Conservation (phyloP, 495 filamentous ascomycete genomes). For the Tuber umbilicatum region DNA sequence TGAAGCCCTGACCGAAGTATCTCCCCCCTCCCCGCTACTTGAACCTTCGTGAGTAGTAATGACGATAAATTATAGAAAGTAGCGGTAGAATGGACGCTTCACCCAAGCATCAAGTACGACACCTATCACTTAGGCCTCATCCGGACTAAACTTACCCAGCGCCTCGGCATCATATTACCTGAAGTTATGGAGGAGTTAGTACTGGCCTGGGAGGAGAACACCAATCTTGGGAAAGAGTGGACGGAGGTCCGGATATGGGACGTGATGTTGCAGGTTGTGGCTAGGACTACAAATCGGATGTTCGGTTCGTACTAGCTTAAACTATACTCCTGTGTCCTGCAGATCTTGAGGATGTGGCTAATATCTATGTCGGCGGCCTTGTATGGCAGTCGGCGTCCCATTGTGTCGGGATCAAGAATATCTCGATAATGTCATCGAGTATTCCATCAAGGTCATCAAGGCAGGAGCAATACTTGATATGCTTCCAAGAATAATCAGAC, state of each 20-base stretch:
- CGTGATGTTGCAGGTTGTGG: conserved; percentile 29
- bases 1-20: conserved; percentile 16
- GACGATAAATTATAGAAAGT: conserved; percentile 12
- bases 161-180: conserved; percentile 30
- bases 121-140: conserved; percentile 34
- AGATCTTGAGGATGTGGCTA: background rate
- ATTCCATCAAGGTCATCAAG: conserved; percentile 11
- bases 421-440: conserved; percentile 26
- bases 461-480: conserved; percentile 28
- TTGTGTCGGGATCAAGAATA: conserved; percentile 36
- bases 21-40: background rate
- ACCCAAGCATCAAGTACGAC: conserved; percentile 12
- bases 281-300: conserved; percentile 30
- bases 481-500: conserved; percentile 21
- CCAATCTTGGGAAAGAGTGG: conserved; percentile 32
- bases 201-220: conserved; percentile 31
- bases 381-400: conserved; percentile 18
- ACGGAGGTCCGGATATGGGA: conserved; percentile 25
- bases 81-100: conserved; percentile 25
- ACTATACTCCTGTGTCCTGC: background rate
- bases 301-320: conserved; percentile 6
- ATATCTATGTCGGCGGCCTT: background rate
- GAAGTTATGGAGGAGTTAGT: conserved; percentile 33
- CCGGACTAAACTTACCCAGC: conserved; percentile 30
- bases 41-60: background rate